Evolutionary conservation across 2,329 filamentous ascomycete genomes (phyloP), one percentile per base, ranked within the genome.

Genomic region (Colletotrichum limetticola): DNA sequence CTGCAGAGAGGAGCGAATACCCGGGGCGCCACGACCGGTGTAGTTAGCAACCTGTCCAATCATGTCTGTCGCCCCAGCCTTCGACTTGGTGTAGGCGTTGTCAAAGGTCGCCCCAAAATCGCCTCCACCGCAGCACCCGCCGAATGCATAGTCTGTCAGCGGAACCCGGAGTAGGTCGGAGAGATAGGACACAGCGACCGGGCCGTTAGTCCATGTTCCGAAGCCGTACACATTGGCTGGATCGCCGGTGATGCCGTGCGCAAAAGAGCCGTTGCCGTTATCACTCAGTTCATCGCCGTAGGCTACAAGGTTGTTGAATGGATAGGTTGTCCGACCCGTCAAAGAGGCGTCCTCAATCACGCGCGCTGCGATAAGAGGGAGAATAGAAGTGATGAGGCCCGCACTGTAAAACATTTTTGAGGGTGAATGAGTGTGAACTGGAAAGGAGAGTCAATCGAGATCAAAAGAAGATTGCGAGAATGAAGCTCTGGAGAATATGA

Each of bases 221-320:
- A 61, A 68, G 16, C 65, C 65, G 58, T 68, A 68, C 7, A 68
- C 65, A 30, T 55, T 62, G 28, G 65, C 57, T 12, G 65, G 65
- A 32, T 68, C 30, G 4, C 57, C 65, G 24, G 65, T 68, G 30
- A 68, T 46, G 7, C 42, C 42, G 42, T 46, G 42, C 8, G 42
- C 42, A 19, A 46, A 46, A 6, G 42, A 46, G 42, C 42, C 42
- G 42, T 46, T 46, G 19, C 42, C 42, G 19, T 46, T 46, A 19
- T 46, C 42, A 19, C 42, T 46, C 6, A 46, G 42, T n/a, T 46
- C 42, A 46, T 46, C 42, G 19, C 42, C 42, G 42, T 46, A 46
- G 3, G 42, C 42, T 46, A 46, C 7, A 7, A n/a, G 42, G 42
- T 46, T 46, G 19, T 46, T 46, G 42, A 46, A 46, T 5, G 42